phyloP scores from a whole-genome alignment of 2,329 filamentous ascomycete species.

The Penicillium vulpinum region DNA sequence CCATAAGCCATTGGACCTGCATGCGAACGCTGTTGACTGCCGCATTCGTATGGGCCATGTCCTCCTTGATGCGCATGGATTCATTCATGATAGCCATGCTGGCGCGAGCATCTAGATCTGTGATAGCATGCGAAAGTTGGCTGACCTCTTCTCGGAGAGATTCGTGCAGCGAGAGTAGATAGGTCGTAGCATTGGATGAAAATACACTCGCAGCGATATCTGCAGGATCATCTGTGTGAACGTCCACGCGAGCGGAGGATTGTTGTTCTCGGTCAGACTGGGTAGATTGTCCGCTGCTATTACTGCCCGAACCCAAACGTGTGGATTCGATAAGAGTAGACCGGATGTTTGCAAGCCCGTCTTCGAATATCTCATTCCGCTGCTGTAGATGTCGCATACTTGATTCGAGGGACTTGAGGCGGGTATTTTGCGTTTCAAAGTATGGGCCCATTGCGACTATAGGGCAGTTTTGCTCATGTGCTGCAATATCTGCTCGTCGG shows the following conservation, averaged over 20 bases:
- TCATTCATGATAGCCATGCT: conserved; percentile 66
- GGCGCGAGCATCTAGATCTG: conserved; percentile 60
- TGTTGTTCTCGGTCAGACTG: conserved; percentile 15
- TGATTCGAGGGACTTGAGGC: conserved; percentile 46
- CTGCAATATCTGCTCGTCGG: conserved; percentile 39
- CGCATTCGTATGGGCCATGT: conserved; percentile 62
- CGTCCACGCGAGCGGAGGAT: conserved; percentile 1
- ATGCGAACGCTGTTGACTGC: conserved; percentile 60
- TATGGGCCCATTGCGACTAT: conserved; percentile 51
- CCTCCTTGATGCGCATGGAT: conserved; percentile 61
- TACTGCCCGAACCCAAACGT: conserved; percentile 9
- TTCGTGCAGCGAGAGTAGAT: conserved; percentile 62
- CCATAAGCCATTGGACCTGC: conserved; percentile 64
- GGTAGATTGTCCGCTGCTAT: conserved; percentile 11
- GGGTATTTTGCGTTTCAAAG: conserved; percentile 45
- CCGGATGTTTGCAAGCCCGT: conserved; percentile 45
- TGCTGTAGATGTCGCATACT: conserved; percentile 48
- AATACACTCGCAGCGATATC: conserved; percentile 29
- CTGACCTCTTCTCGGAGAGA: conserved; percentile 60
- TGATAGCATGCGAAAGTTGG: conserved; percentile 55
- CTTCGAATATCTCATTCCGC: conserved; percentile 50
- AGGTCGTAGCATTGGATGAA: conserved; percentile 51
- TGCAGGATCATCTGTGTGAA: conserved; percentile 13
- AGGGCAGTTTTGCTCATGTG: conserved; percentile 52
- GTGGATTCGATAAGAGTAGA: conserved; percentile 39